Evolutionary conservation across 2,329 filamentous ascomycete species (phyloP), one percentile per base, ranked within the genome.

Genomic region (Colletotrichum sp.): DNA sequence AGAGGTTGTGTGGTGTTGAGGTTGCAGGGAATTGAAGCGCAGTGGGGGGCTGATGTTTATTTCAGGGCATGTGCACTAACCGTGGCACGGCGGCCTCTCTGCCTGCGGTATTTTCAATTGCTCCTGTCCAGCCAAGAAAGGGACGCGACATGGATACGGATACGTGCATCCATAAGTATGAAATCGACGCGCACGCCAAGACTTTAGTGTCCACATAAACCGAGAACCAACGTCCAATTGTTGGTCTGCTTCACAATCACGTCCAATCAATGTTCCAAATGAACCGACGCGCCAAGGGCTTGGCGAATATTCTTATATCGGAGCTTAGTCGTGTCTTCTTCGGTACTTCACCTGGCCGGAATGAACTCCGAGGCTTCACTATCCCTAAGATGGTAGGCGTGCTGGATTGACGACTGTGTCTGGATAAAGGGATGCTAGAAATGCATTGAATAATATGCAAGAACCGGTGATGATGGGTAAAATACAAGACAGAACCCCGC

Each of bases 161-260:
- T 24, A 24, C 21, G 21, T 24, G 21, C 21, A 24, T 24, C 21
- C 21, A 24, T 24, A 24, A 24, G 21, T 24, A 24, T 24, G 21
- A 24, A n/a, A 43, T n/a, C 38, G 18, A 43, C 38, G 38, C 3
- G 38, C 16, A 10, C 3, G 38, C 38, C 38, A 43, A 43, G 18
- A 43, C 3, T 0, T n/a, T 0, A 1, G 1, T 10, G 18, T n/a
- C 38, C 38, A 43, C 3, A 43, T 10, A n/a, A n/a, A 18, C 18
- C 1, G 38, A 3, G 38, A 43, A 1, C 38, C 38, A 43, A 10
- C 9, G 8, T 43, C 18, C 38, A 43, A 43, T 38, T 9, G 36
- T 43, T 43, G 4, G 38, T 3, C 38, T 43, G 38, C 18, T 18
- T 18, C 38, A 43, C 4, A 38, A 43, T n/a, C 38, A n/a, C 18